Base-by-base conservation (phyloP, 768 basidiomycete genomes). In the Psilocybe azurescens region DNA sequence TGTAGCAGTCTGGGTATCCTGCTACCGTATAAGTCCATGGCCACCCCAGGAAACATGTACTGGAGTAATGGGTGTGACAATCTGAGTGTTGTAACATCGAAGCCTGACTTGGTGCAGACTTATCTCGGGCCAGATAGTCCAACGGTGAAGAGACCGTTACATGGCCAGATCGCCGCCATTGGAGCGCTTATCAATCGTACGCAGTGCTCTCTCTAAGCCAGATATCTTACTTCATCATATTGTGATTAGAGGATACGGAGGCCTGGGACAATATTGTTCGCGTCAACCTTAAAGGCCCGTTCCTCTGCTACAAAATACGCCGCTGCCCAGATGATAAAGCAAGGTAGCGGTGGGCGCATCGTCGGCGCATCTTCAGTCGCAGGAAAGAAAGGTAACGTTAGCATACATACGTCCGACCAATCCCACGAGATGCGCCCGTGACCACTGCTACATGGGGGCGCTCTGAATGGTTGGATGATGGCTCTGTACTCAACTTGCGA, bases 251-350 rank as follows among this genome's bases (percentile, higher is more conserved):
- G 3, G 67, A 69, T 3, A 50, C 74, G 1, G 72, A 78, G 8
- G 72, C 77, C 0, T 81, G 75, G 77, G 78, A 87, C 67, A 72
- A 67, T 67, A 44, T 74, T 6, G 73, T 83, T 62, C 74, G 78
- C 4, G 74, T 89, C 65, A 89, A 90, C 66, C 76, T 81, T 62
- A 80, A 83, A 56, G 87, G 87, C 39, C 74, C 80, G 2, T 88
- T 85, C 74, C 78, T 85, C 62, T 89, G 85, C 69, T 89, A 89
- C 49, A 86, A 88, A 56, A n/a, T 78, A 88, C 61, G 89, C 87
- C 1, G 87, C 85, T 16, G 75, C 75, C 53, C 82, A 85, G 65
- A 90, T 90, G 89, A 70, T 73, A 20, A 78, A 87, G 8, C 84
- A 85, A 73, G 79, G 81, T 0, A 74, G 72, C 5, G 81, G 85